phyloP scores from a whole-genome alignment of 2,329 filamentous ascomycete genomes.

The Aspergillus hiratsukae region DNA sequence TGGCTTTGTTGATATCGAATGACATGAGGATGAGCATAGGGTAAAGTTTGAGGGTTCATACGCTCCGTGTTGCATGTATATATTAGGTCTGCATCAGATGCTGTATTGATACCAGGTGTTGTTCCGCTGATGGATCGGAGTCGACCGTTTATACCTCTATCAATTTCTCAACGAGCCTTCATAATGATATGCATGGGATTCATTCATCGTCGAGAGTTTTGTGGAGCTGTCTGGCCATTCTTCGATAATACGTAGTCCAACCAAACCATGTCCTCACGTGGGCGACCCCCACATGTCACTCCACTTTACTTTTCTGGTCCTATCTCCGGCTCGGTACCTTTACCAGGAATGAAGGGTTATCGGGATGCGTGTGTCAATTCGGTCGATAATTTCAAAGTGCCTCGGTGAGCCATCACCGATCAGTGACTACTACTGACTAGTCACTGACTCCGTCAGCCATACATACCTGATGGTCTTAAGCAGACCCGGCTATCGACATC shows the following conservation, averaged over 20 bases:
- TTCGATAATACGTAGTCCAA: too few relatives aligned
- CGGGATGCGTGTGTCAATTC: background rate
- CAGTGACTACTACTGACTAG: too few relatives aligned
- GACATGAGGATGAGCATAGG: background rate
- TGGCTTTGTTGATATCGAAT: background rate
- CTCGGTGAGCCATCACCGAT: too few relatives aligned
- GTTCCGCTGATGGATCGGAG: background rate
- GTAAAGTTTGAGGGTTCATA: background rate
- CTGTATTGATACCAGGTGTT: background rate
- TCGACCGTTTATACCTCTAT: background rate
- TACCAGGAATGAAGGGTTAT: background rate
- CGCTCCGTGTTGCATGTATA: background rate
- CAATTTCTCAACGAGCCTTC: background rate
- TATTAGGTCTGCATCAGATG: conserved; percentile 1
- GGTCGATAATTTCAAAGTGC: background rate
- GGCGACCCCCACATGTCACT: background rate
- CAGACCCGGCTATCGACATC: background rate
- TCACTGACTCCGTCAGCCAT: too few relatives aligned
- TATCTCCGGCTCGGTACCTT: background rate
- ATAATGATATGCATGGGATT: background rate
- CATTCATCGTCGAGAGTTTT: background rate
- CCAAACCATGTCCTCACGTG: background rate
- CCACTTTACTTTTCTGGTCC: background rate
- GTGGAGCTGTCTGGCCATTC: too few relatives aligned
- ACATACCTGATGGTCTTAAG: background rate